A percentile compares a stretch with the other conserved stretches of the same genome.
Conservation (phyloP, 2,329 filamentous ascomycete species). For the Cordyceps cateniannulata region DNA sequence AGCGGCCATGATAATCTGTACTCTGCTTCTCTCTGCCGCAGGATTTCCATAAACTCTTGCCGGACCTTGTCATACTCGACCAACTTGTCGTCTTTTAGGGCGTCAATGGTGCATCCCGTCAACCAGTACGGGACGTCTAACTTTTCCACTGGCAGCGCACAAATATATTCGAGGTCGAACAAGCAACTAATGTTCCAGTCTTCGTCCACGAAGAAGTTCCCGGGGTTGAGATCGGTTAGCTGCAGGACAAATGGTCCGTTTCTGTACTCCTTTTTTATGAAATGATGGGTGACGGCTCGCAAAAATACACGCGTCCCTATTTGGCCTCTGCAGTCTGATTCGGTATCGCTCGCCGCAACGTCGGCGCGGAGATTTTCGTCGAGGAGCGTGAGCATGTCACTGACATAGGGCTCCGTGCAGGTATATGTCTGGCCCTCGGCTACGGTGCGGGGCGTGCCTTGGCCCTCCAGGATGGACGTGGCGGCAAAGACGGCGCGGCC, state of each 20-base stretch:
- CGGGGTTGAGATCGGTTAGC: slow-evolving; percentile 26
- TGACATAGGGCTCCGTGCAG: slow-evolving; percentile 22
- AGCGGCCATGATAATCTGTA: not conserved
- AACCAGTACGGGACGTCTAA: not conserved
- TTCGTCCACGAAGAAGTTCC: slow-evolving; percentile 31
- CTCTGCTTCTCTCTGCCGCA: not conserved
- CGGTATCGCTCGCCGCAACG: not conserved
- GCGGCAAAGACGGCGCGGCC: slow-evolving; percentile 24
- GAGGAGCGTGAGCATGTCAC: slow-evolving; percentile 22
- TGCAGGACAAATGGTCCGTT: slow-evolving; percentile 23
- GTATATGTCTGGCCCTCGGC: slow-evolving; percentile 22
- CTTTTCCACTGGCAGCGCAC: slow-evolving; percentile 15
- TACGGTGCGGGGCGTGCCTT: not conserved
- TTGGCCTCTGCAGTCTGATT: not conserved
- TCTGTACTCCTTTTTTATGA: slow-evolving; percentile 18
- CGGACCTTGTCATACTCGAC: not conserved
- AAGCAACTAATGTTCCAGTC: slow-evolving; percentile 28
- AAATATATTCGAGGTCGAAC: slow-evolving; percentile 31
- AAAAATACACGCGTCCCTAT: not conserved
- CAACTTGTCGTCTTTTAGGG: not conserved
- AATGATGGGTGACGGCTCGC: slow-evolving; percentile 18
- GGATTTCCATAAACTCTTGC: not conserved
- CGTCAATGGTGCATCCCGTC: not conserved
- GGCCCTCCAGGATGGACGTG: slow-evolving; percentile 16
- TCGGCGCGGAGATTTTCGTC: not conserved